phyloP scores from a whole-genome alignment of 2,329 filamentous ascomycete genomes.

The Metarhizium humberi region DNA sequence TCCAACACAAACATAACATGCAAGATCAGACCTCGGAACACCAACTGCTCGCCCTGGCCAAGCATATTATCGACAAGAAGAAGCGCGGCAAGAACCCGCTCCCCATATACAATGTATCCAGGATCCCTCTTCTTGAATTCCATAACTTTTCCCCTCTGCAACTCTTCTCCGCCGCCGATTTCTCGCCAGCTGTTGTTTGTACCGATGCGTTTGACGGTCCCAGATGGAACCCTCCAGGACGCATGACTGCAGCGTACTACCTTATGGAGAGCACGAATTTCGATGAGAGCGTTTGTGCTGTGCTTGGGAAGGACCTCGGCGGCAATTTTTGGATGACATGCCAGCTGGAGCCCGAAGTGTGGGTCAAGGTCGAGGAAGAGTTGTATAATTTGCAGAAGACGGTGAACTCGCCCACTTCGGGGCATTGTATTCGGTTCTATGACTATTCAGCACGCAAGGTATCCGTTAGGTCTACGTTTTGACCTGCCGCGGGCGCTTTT shows the following conservation, averaged over 20 bases:
- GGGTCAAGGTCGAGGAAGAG: constrained; percentile 7
- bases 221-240: constrained; percentile 5
- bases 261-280: neutral
- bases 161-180: constrained; percentile 5
- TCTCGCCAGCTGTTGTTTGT: constrained; percentile 4
- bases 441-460: neutral
- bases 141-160: constrained; percentile 4
- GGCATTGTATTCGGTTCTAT: constrained; percentile 2
- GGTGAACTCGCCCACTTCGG: constrained; percentile 5
- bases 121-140: neutral
- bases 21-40: constrained; percentile 2
- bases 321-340: constrained; percentile 8
- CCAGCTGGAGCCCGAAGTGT: constrained; percentile 6
- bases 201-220: neutral
- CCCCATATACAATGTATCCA: neutral
- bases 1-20: constrained; percentile 4
- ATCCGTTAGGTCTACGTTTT: neutral
- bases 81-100: neutral
- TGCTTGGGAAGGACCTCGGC: constrained; percentile 4
- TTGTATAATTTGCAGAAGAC: constrained; percentile 7
- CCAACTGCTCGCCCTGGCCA: constrained; percentile 1
- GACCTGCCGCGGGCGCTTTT: neutral
- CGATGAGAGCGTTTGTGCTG: constrained; percentile 1
- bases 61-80: neutral
- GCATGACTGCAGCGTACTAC: constrained; percentile 3